phyloP scores from a whole-genome alignment of 306 rosid species.

The Dalbergia cochinchinensis region DNA sequence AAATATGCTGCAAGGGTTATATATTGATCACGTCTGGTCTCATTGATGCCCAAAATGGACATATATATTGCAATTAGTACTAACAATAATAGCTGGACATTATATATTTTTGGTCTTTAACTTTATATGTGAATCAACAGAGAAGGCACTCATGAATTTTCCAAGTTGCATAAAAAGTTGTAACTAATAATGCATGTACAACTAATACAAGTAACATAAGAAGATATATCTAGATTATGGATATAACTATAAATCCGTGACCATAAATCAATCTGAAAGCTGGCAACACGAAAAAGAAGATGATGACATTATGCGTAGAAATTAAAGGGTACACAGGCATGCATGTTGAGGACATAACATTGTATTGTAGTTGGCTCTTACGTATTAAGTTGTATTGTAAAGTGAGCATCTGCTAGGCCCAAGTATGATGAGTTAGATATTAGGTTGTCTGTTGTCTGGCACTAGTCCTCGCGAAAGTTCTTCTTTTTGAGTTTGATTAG shows the following conservation, averaged over 20 bases:
- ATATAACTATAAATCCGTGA: not conserved
- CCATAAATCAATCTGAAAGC: not conserved
- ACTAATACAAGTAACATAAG: not conserved
- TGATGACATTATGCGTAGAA: conserved; percentile 39
- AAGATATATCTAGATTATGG: not conserved
- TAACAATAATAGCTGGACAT: too few relatives aligned
- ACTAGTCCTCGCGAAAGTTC: conserved; percentile 24
- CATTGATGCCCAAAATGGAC: not conserved
- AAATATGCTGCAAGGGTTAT: too few relatives aligned
- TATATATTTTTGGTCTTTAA: too few relatives aligned
- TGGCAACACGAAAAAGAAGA: conserved; percentile 41
- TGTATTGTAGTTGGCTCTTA: conserved; percentile 36
- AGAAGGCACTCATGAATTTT: not conserved
- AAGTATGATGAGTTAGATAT: conserved; percentile 50
- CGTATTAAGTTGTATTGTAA: conserved; percentile 35
- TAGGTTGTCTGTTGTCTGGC: conserved; percentile 44
- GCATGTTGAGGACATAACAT: conserved; percentile 21
- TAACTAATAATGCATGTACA: not conserved
- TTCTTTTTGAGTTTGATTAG: conserved; percentile 58
- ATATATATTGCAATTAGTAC: not conserved
- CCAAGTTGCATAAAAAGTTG: not conserved
- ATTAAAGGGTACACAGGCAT: conserved; percentile 13
- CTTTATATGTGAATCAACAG: not conserved
- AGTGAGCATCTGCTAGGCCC: conserved; percentile 35
- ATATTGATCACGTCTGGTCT: not conserved